A percentile compares a stretch with the other conserved stretches of the same genome.
Evolutionary conservation across 495 filamentous ascomycete genomes (phyloP).

Genomic region (Neurospora sp.): DNA sequence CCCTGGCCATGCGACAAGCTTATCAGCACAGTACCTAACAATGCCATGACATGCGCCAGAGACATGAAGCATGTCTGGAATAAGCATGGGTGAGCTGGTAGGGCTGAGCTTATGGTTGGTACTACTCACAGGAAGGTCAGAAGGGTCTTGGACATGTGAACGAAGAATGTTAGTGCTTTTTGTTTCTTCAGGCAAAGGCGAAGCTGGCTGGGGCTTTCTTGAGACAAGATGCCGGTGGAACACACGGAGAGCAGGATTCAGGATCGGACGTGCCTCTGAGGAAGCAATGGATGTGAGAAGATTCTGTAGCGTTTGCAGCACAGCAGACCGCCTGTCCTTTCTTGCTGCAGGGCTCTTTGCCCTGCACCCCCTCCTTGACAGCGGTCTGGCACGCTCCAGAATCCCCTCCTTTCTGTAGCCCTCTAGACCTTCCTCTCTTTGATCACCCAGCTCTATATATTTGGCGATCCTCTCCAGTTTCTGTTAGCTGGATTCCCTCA

Average conservation of each 20-base stretch:
- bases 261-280: not conserved
- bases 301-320: too few species aligned
- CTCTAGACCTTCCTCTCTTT: too few species aligned
- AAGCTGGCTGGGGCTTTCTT: not conserved
- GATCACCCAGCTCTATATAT: too few species aligned
- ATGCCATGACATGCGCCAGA: not conserved
- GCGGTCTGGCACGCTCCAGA: too few species aligned
- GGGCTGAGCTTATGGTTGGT: not conserved
- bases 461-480: too few species aligned
- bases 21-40: not conserved
- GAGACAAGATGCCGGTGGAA: too few species aligned
- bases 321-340: too few species aligned
- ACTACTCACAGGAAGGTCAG: not conserved
- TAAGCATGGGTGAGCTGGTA: not conserved
- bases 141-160: not conserved
- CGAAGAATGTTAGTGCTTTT: not conserved
- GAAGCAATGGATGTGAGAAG: not conserved
- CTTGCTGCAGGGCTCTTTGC: too few species aligned
- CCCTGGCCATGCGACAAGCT: not conserved
- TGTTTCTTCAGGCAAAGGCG: not conserved
- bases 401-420: too few species aligned
- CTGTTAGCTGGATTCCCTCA: too few species aligned
- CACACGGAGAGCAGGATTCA: not conserved
- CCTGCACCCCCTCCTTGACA: too few species aligned
- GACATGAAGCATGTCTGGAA: not conserved